Percentiles rank a stretch among this genome's conserved stretches.
phyloP scores from a whole-genome alignment of 2,329 filamentous ascomycete genomes.

The Delphinella strobiligena region DNA sequence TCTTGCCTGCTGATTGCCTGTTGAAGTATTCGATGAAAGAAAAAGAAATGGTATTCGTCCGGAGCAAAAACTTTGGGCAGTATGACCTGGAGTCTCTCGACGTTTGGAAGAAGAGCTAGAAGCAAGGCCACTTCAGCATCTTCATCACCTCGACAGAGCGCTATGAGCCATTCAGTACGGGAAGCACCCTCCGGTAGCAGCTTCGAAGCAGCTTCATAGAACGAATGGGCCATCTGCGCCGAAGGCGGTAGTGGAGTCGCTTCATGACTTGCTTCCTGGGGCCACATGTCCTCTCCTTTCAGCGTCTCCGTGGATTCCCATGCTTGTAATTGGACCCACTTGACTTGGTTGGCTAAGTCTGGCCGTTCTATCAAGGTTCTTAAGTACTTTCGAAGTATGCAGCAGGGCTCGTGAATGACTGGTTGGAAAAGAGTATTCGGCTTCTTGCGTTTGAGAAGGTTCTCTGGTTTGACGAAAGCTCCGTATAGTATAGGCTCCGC shows the following conservation, averaged over 20 bases:
- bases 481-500: not conserved
- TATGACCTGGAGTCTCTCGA: not conserved
- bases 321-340: not conserved
- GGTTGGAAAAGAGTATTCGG: not conserved
- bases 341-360: not conserved
- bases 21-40: not conserved
- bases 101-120: not conserved
- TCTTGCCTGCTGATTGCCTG: not conserved
- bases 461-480: not conserved
- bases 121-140: not conserved
- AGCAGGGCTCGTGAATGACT: not conserved
- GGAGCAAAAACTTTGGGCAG: not conserved
- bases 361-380: not conserved
- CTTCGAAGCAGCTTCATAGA: not conserved
- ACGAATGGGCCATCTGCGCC: not conserved
- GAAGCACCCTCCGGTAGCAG: not conserved
- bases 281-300: not conserved
- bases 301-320: not conserved
- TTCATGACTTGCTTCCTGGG: not conserved
- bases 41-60: not conserved
- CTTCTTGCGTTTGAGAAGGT: not conserved
- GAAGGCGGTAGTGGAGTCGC: not conserved
- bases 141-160: not conserved
- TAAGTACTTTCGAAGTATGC: not conserved
- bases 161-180: not conserved